phyloP scores from a whole-genome alignment of 2,329 filamentous ascomycete genomes.

The Claviceps arundinis region DNA sequence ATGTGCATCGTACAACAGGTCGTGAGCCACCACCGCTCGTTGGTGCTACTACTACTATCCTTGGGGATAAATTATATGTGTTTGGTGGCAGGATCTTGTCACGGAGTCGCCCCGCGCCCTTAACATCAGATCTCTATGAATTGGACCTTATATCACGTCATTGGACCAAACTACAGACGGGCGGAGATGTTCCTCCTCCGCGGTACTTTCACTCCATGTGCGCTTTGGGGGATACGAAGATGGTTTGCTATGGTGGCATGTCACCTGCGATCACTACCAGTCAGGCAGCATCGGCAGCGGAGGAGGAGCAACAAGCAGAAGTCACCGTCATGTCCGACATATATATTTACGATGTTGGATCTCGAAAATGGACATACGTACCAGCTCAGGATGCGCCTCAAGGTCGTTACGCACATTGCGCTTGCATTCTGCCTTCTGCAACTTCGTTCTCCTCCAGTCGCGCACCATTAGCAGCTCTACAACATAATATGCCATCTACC shows the following conservation, averaged over 20 bases:
- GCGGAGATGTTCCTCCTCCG: constrained; percentile 75
- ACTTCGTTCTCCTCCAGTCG: constrained; percentile 75
- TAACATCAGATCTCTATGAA: constrained; percentile 88
- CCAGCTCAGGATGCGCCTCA: constrained; percentile 72
- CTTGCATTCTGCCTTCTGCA: constrained; percentile 78
- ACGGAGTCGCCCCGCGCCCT: constrained; percentile 59
- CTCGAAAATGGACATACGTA: constrained; percentile 74
- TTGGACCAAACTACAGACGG: constrained; percentile 80
- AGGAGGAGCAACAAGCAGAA: constrained; percentile 50
- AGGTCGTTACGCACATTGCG: constrained; percentile 92
- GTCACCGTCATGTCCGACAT: constrained; percentile 97
- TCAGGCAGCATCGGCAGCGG: constrained; percentile 27
- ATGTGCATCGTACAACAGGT: constrained; percentile 75
- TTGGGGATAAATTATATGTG: constrained; percentile 93
- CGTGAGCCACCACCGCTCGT: constrained; percentile 83
- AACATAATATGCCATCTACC: constrained; percentile 74
- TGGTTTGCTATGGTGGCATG: constrained; percentile 98
- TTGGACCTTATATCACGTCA: constrained; percentile 81
- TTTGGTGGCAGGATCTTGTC: constrained; percentile 88
- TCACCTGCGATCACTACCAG: constrained; percentile 50
- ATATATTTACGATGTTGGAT: constrained; percentile 81
- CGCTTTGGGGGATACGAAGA: constrained; percentile 80
- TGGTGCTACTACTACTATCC: constrained; percentile 84
- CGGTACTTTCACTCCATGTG: constrained; percentile 97
- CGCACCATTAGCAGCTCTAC: constrained; percentile 73